Evolutionary conservation across 768 basidiomycete species (phyloP).

Genomic region (Rhodosporidiobolus odoratus): DNA sequence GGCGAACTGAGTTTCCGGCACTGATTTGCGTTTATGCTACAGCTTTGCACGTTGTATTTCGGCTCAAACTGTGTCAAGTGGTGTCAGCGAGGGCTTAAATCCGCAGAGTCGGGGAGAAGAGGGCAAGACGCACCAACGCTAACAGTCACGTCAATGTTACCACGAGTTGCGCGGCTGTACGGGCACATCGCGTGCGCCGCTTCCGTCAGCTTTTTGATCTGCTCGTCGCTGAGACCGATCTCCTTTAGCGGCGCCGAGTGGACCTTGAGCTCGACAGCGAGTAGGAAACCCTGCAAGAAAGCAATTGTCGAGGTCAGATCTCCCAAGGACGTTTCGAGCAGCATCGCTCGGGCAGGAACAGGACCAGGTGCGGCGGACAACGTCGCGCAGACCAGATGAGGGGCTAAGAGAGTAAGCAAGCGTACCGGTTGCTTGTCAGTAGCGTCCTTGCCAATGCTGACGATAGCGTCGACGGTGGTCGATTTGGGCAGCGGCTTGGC

Average conservation of each 20-base stretch:
- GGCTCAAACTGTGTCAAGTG: too few species aligned
- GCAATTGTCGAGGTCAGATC: too few species aligned
- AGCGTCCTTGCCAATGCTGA: conserved; percentile 39
- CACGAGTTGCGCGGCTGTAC: conserved; percentile 36
- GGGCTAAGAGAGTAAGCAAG: too few species aligned
- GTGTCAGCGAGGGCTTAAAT: not conserved
- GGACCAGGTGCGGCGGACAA: too few species aligned
- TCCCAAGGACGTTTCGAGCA: not conserved
- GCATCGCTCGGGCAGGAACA: too few species aligned
- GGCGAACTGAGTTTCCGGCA: too few species aligned
- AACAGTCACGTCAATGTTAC: conserved; percentile 37
- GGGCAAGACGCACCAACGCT: conserved; percentile 7
- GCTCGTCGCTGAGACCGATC: conserved; percentile 22
- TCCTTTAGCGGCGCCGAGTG: conserved; percentile 31
- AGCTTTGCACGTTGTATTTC: too few species aligned
- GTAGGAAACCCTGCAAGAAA: conserved; percentile 35
- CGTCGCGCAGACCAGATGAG: too few species aligned
- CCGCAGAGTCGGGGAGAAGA: too few species aligned
- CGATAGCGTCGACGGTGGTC: conserved; percentile 25
- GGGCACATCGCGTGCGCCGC: conserved; percentile 40
- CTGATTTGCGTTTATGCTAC: too few species aligned
- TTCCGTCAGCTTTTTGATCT: conserved; percentile 34
- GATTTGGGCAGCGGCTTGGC: conserved; percentile 37
- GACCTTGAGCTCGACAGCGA: conserved; percentile 39
- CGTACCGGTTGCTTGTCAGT: conserved; percentile 19